phyloP scores from a whole-genome alignment of 2,329 filamentous ascomycete genomes.

The Sclerotinia subarctica region DNA sequence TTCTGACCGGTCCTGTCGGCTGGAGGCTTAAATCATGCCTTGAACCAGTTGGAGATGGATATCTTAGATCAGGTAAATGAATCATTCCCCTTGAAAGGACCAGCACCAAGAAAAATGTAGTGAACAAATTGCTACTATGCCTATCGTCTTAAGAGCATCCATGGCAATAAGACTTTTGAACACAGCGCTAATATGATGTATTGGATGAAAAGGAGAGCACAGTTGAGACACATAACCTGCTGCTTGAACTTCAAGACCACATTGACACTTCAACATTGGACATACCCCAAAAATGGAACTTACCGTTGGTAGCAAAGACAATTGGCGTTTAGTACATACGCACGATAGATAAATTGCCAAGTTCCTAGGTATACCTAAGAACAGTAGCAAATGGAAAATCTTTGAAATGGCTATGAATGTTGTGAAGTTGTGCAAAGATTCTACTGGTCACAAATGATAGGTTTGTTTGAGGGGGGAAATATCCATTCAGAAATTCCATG shows the following conservation, averaged over 20 bases:
- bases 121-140: constrained; percentile 49
- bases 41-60: constrained; percentile 29
- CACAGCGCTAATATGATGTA: too few species aligned
- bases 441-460: too few species aligned
- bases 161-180: too few species aligned
- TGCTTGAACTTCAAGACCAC: too few species aligned
- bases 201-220: too few species aligned
- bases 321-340: too few species aligned
- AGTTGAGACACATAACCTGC: too few species aligned
- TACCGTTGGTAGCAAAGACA: too few species aligned
- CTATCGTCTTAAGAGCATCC: constrained; percentile 42
- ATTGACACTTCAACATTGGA: too few species aligned
- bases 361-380: not conserved
- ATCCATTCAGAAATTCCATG: not conserved
- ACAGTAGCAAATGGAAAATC: not conserved
- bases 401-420: not conserved
- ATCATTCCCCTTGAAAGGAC: not conserved
- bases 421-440: not conserved
- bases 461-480: not conserved
- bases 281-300: too few species aligned
- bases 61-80: not conserved
- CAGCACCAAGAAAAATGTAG: constrained; percentile 35
- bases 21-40: constrained; percentile 29
- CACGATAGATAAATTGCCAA: too few species aligned
- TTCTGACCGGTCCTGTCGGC: constrained; percentile 45